A percentile compares a stretch with the other conserved stretches of the same genome.
Conservation (phyloP, 2,329 filamentous ascomycete species). For the Calonectria fujianensis region DNA sequence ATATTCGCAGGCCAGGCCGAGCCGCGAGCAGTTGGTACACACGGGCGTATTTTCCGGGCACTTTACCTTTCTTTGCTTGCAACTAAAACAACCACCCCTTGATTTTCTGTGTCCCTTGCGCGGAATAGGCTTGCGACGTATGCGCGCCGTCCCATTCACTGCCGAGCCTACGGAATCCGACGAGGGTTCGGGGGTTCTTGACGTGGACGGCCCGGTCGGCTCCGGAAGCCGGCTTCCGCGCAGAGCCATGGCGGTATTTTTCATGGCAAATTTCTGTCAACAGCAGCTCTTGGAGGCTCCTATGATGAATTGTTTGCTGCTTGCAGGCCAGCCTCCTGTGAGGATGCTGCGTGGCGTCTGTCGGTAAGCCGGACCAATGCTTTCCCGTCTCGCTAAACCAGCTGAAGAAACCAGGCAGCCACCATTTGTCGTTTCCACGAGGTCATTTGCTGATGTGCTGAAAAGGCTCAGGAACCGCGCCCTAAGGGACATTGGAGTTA, state of each 20-base stretch:
- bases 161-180: not conserved
- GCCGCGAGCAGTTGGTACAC: constrained; percentile 42
- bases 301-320: not conserved
- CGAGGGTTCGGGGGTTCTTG: not conserved
- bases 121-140: constrained; percentile 33
- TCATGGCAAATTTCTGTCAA: not conserved
- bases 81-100: constrained; percentile 46
- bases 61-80: constrained; percentile 50
- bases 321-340: not conserved
- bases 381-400: not conserved
- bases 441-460: too few relatives aligned
- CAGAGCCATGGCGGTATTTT: not conserved
- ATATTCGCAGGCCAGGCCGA: constrained; percentile 45
- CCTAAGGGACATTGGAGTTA: too few relatives aligned
- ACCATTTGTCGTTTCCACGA: not conserved
- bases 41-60: constrained; percentile 44
- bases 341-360: not conserved
- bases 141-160: not conserved
- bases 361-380: not conserved
- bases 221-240: not conserved
- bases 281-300: too few relatives aligned
- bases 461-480: too few relatives aligned
- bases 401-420: not conserved
- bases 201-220: not conserved
- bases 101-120: constrained; percentile 45